Conservation (phyloP, 768 basidiomycete species). For the Xerocomus spinulosus region DNA sequence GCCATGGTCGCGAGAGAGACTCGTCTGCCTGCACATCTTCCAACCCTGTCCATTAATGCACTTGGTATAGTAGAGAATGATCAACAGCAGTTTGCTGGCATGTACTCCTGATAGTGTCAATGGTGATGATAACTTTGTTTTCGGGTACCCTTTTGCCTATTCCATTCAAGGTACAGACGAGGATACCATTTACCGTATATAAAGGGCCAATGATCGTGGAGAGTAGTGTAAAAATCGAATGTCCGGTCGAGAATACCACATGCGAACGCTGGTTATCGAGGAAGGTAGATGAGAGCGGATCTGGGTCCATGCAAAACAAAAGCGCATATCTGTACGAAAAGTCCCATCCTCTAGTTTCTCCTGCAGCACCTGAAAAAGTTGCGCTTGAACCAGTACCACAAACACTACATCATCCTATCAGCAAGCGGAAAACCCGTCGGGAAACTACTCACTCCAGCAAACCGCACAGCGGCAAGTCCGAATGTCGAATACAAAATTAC, state of each 20-base stretch:
- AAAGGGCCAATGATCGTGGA: slow-evolving; percentile 13
- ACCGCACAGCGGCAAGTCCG: slow-evolving; percentile 63
- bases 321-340: slow-evolving; percentile 11
- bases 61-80: slow-evolving; percentile 15
- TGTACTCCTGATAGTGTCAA: slow-evolving; percentile 49
- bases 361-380: slow-evolving; percentile 82
- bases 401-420: slow-evolving; percentile 46
- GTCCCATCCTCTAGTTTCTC: slow-evolving; percentile 45
- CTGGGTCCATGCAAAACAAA: slow-evolving; percentile 23
- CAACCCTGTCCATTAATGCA: slow-evolving; percentile 14
- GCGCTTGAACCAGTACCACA: slow-evolving; percentile 79
- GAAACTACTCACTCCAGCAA: slow-evolving; percentile 58
- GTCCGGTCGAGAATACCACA: slow-evolving; percentile 18
- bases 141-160: slow-evolving; percentile 25
- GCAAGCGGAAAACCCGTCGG: not conserved
- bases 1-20: slow-evolving; percentile 16
- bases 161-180: slow-evolving; percentile 20
- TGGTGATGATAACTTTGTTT: slow-evolving; percentile 8
- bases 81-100: slow-evolving; percentile 41
- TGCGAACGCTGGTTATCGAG: slow-evolving; percentile 21
- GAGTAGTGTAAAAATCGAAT: slow-evolving; percentile 23
- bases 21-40: slow-evolving; percentile 11
- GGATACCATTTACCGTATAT: slow-evolving; percentile 14
- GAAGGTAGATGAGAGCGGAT: slow-evolving; percentile 31
- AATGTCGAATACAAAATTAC: slow-evolving; percentile 82